phyloP scores from a whole-genome alignment of 805 yeast species.

The Candida takata region DNA sequence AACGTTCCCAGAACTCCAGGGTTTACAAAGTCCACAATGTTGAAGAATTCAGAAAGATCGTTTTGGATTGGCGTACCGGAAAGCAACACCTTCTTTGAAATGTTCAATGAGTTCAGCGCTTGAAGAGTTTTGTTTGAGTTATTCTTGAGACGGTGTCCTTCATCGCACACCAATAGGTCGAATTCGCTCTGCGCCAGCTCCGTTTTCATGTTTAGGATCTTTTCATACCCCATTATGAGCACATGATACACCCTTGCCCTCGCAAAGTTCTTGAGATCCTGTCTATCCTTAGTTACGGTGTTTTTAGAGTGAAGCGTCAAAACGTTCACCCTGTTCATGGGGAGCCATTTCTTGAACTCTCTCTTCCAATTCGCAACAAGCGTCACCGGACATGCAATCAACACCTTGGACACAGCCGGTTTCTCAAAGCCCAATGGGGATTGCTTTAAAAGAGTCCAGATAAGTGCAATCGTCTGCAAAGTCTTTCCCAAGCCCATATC shows the following conservation, averaged over 20 bases:
- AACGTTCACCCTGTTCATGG: slow-evolving; percentile 45
- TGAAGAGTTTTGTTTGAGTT: slow-evolving; percentile 63
- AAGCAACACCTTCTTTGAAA: slow-evolving; percentile 50
- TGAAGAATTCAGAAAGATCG: slow-evolving; percentile 76
- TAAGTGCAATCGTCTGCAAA: slow-evolving; percentile 70
- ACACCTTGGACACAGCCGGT: slow-evolving; percentile 45
- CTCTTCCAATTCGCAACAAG: slow-evolving; percentile 79
- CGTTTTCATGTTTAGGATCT: slow-evolving; percentile 46
- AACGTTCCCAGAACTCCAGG: slow-evolving; percentile 73
- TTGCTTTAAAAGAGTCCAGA: slow-evolving; percentile 74
- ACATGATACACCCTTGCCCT: slow-evolving; percentile 73
- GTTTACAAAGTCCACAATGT: slow-evolving; percentile 74
- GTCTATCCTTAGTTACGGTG: slow-evolving; percentile 41
- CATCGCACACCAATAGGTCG: slow-evolving; percentile 80
- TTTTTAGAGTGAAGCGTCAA: slow-evolving; percentile 48
- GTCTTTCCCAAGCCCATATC: slow-evolving; percentile 97
- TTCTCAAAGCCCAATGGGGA: slow-evolving; percentile 38
- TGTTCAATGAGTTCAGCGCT: slow-evolving; percentile 38
- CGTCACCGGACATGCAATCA: slow-evolving; percentile 90
- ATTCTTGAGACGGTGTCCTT: slow-evolving; percentile 87
- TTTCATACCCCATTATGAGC: slow-evolving; percentile 83
- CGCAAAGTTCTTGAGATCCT: slow-evolving; percentile 28
- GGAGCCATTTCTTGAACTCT: slow-evolving; percentile 89
- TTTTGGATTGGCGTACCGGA: slow-evolving; percentile 95
- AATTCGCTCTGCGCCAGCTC: slow-evolving; percentile 37